These are phyloP conservation scores for Daldinia concentrica DNA, from an alignment of 495 filamentous ascomycete species.

Conservation along the genomic window DNA sequence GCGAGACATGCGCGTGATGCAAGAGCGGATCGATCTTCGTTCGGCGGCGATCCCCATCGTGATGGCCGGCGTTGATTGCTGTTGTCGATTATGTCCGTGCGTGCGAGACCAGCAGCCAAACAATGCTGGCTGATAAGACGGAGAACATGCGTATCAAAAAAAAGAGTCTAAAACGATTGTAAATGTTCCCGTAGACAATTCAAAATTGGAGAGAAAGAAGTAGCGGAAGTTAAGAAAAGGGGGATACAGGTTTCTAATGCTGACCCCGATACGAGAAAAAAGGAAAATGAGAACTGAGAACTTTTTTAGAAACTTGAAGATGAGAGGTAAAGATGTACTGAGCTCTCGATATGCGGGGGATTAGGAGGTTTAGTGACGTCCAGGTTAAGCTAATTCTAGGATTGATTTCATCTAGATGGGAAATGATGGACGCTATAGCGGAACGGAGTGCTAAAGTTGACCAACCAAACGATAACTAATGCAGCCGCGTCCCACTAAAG, in stretches of 20 bases:
- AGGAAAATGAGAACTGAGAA: conserved; percentile 30
- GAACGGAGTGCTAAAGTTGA: conserved; percentile 2
- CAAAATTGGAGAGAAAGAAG: background rate
- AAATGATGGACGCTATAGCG: conserved; percentile 22
- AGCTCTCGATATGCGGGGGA: conserved; percentile 27
- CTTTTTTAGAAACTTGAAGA: conserved; percentile 16
- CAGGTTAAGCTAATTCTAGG: conserved; percentile 26
- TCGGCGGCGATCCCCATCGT: conserved; percentile 45
- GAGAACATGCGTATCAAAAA: conserved; percentile 32
- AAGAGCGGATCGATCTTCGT: conserved; percentile 42
- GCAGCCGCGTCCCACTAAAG: background rate
- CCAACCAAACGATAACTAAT: background rate
- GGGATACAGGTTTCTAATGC: background rate
- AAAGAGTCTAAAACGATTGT: conserved; percentile 16
- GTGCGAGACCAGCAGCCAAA: conserved; percentile 8
- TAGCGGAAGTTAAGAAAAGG: conserved; percentile 4
- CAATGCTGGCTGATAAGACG: conserved; percentile 4
- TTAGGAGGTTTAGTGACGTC: conserved; percentile 34
- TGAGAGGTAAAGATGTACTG: conserved; percentile 18
- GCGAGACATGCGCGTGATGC: conserved; percentile 41
- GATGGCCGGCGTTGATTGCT: conserved; percentile 3
- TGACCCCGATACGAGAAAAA: conserved; percentile 11
- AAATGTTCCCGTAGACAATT: conserved; percentile 3
- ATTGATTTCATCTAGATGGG: conserved; percentile 20
- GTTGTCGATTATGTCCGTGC: conserved; percentile 16